These are phyloP conservation scores for Coemansia sp. DNA, from an alignment of 192 early-diverging fungal genomes.

Conservation along the genomic window DNA sequence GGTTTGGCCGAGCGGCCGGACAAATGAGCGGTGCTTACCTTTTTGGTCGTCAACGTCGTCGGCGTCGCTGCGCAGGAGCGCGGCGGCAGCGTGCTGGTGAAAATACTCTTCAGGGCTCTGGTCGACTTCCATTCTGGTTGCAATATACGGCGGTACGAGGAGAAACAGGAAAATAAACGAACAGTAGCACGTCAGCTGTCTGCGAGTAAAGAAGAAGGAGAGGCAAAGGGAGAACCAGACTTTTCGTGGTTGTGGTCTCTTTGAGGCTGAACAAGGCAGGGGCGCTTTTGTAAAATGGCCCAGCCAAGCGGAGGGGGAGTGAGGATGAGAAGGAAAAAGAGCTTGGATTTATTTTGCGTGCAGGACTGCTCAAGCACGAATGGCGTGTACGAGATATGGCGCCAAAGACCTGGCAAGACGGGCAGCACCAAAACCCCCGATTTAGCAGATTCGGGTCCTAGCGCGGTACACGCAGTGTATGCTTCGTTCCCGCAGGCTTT, in stretches of 20 bases:
- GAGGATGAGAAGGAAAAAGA: slow-evolving; percentile 1
- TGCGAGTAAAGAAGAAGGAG: slow-evolving; percentile 5
- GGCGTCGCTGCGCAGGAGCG: slow-evolving; percentile 32
- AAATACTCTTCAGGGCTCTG: slow-evolving; percentile 54
- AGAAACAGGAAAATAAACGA: slow-evolving; percentile 27
- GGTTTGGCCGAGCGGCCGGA: background rate
- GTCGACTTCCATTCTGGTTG: slow-evolving; percentile 24
- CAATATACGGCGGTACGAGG: background rate
- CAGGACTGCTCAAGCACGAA: background rate
- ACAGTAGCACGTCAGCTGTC: background rate
- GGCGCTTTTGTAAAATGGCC: background rate
- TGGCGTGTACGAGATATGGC: background rate
- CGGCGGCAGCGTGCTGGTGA: slow-evolving; percentile 41
- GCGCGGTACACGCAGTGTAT: background rate
- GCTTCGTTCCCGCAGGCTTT: too few species aligned
- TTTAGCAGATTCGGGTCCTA: background rate
- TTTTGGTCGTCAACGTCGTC: slow-evolving; percentile 37
- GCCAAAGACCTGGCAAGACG: background rate
- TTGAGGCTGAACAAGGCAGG: slow-evolving; percentile 10
- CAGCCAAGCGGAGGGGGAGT: background rate
- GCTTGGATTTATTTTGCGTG: slow-evolving; percentile 1
- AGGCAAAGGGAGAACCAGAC: background rate
- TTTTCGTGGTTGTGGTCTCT: slow-evolving; percentile 4
- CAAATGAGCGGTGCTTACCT: slow-evolving; percentile 16
- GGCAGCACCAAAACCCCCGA: background rate